These are phyloP conservation scores for Sporisorium exsertum DNA, from an alignment of 1,284 basidiomycete species.

Conservation along the genomic window DNA sequence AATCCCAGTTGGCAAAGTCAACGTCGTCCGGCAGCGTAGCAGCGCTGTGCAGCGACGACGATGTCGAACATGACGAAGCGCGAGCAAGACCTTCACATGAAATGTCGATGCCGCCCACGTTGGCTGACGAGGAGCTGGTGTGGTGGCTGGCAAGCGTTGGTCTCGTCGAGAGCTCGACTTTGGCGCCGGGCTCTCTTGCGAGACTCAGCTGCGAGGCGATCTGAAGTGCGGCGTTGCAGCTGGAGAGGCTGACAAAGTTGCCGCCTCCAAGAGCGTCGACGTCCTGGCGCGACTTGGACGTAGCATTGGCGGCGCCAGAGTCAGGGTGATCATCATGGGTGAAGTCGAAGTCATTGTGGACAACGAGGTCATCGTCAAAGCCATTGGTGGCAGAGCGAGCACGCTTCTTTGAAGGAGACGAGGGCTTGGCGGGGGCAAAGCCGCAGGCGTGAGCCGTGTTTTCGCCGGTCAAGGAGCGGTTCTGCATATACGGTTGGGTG, in stretches of 20 bases:
- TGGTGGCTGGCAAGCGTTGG: slow-evolving; percentile 18
- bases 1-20: slow-evolving; percentile 36
- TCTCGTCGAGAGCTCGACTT: slow-evolving; percentile 12
- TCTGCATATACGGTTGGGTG: slow-evolving; percentile 33
- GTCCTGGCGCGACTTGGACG: slow-evolving; percentile 15
- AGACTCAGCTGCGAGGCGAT: slow-evolving; percentile 43
- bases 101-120: slow-evolving; percentile 20
- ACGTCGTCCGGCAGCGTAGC: slow-evolving; percentile 32
- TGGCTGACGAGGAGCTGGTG: slow-evolving; percentile 4
- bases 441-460: slow-evolving; percentile 15
- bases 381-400: slow-evolving; percentile 26
- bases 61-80: slow-evolving; percentile 19
- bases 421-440: slow-evolving; percentile 10
- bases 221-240: slow-evolving; percentile 49
- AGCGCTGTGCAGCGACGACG: slow-evolving; percentile 11
- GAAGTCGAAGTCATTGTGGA: slow-evolving; percentile 9
- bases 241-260: slow-evolving; percentile 50
- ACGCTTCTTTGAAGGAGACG: slow-evolving; percentile 39
- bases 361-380: slow-evolving; percentile 14
- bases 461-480: slow-evolving; percentile 51
- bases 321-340: slow-evolving; percentile 5
- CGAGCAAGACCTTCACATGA: slow-evolving; percentile 43
- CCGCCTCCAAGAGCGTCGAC: slow-evolving; percentile 32
- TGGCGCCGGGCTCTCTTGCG: slow-evolving; percentile 12
- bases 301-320: not conserved